Evolutionary conservation across 495 filamentous ascomycete genomes (phyloP).

Genomic region (Cercophora samala): DNA sequence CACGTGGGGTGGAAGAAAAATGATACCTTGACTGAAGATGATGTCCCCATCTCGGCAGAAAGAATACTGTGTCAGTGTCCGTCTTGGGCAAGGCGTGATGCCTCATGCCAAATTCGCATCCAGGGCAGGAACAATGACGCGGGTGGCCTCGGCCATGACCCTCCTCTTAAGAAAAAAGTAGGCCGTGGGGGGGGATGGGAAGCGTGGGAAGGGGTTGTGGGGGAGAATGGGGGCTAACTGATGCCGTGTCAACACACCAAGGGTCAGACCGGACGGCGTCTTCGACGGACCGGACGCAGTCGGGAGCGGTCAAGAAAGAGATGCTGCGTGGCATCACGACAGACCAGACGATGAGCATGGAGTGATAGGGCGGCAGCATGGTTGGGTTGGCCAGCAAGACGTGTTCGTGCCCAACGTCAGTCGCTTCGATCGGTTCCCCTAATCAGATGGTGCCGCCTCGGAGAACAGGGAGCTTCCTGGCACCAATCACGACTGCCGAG

Average conservation of each 20-base stretch:
- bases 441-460: slow-evolving; percentile 24
- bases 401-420: slow-evolving; percentile 29
- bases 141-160: slow-evolving; percentile 6
- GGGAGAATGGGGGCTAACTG: slow-evolving; percentile 5
- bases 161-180: slow-evolving; percentile 15
- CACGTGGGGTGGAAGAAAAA: slow-evolving; percentile 15
- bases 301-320: slow-evolving; percentile 7
- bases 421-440: slow-evolving; percentile 15
- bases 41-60: slow-evolving; percentile 11
- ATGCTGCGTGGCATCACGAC: slow-evolving; percentile 18
- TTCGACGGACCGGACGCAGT: not conserved
- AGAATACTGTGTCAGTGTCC: not conserved
- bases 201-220: slow-evolving; percentile 7
- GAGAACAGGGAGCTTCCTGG: slow-evolving; percentile 21
- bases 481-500: slow-evolving; percentile 27
- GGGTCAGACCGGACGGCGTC: slow-evolving; percentile 3
- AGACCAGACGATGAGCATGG: slow-evolving; percentile 5
- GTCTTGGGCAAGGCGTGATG: slow-evolving; percentile 11
- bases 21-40: slow-evolving; percentile 2
- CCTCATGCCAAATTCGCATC: slow-evolving; percentile 18
- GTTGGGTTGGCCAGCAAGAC: slow-evolving; percentile 19
- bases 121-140: slow-evolving; percentile 8
- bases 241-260: slow-evolving; percentile 16
- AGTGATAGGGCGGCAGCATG: slow-evolving; percentile 8
- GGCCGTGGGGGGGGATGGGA: not conserved